Percentiles rank a stretch among this genome's conserved stretches.
Conservation (phyloP, 2,329 filamentous ascomycete genomes). For the Macrophomina phaseolina region DNA sequence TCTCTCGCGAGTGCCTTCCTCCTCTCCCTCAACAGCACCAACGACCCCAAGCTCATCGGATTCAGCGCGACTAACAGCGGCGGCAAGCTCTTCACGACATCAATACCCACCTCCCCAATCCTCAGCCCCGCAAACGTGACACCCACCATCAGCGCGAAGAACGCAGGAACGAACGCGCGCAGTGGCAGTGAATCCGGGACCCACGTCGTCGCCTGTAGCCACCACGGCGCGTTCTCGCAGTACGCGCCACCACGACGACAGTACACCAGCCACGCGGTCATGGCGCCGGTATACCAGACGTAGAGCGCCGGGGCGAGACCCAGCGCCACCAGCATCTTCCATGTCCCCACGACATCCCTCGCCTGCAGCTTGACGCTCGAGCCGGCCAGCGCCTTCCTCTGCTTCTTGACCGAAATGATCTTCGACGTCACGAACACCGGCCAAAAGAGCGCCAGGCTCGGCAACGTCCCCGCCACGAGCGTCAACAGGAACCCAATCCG, state of each 20-base stretch:
- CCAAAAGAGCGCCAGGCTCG: conserved; percentile 21
- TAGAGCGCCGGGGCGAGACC: conserved; percentile 28
- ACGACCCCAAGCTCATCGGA: conserved; percentile 78
- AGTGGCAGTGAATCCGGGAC: conserved; percentile 79
- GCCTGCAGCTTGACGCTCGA: conserved; percentile 29
- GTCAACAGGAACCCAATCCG: conserved; percentile 19
- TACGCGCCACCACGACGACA: neutral
- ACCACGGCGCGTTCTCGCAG: neutral
- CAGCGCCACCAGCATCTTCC: conserved; percentile 30
- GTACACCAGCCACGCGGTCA: conserved; percentile 9
- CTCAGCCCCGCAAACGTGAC: conserved; percentile 88
- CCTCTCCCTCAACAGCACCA: conserved; percentile 73
- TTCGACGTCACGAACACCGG: conserved; percentile 23
- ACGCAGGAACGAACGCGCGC: conserved; percentile 74
- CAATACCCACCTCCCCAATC: conserved; percentile 92
- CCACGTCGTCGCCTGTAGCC: conserved; percentile 77
- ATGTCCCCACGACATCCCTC: conserved; percentile 30
- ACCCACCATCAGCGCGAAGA: conserved; percentile 77
- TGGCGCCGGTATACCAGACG: conserved; percentile 22
- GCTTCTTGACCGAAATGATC: conserved; percentile 30
- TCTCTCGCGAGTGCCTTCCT: conserved; percentile 74
- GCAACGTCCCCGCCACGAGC: conserved; percentile 16
- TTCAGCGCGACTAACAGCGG: conserved; percentile 83
- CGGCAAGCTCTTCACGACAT: conserved; percentile 90
- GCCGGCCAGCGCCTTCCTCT: conserved; percentile 27